Base-by-base conservation (phyloP, 2,329 filamentous ascomycete genomes). In the Lecanicillium sp. region DNA sequence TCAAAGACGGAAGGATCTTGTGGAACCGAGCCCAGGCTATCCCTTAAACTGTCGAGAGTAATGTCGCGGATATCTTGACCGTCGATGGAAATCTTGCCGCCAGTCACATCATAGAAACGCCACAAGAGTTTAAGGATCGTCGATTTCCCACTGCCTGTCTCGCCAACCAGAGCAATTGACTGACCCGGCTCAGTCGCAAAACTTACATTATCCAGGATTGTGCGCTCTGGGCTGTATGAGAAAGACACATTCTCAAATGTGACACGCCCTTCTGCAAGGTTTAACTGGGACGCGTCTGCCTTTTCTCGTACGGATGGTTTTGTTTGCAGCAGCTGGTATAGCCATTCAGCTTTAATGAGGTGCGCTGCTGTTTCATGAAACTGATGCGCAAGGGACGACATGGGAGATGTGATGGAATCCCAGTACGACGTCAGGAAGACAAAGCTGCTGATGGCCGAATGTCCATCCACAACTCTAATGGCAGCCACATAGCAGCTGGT, bases 361-460 rank as follows among this genome's bases (percentile, higher is more conserved):
- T 75, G 69, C 0, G 48, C 46, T 22, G 52, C 45, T 15, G 57
- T 41, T 6, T 43, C 43, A 3, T 48, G 46, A 9, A 57, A 52
- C 6, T 51, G 50, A 34, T 48, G 48, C 8, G 51, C 52, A 4
- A 61, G 52, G 16, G 51, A 59, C 46, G 52, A 51, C 51, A 65
- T 47, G 2, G 60, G 60, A 36, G 44, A 74, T 44, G 54, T 68
- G 56, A 50, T 45, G 12, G 50, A 48, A 6, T 60, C 57, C 80
- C 80, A 85, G 55, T 83, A 85, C 25, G 73, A 69, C 13, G 81
- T 62, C 18, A 85, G 57, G 14, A 78, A 78, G 4, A 84, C 73
- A 44, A 85, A 79, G 43, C 70, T 71, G 29, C 78, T 78, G 11
- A 80, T 36, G 5, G 40, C 35, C 5, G 31, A 37, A 4, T 14